Percentiles rank a stretch among this genome's conserved stretches.
phyloP scores from a whole-genome alignment of 108 stramenopile genomes.

The Fragilaria radians region DNA sequence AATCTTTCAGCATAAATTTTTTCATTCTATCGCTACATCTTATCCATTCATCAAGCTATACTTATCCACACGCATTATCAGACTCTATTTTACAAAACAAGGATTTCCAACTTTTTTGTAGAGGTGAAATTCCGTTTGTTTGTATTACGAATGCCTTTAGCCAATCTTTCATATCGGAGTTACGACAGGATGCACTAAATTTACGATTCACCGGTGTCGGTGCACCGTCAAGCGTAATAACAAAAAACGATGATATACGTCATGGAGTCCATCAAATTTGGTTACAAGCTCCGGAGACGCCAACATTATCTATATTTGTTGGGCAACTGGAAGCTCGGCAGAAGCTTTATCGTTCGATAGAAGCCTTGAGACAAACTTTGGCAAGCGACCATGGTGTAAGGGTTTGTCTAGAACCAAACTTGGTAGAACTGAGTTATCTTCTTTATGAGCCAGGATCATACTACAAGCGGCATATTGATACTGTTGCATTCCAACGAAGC shows the following conservation, averaged over 20 bases:
- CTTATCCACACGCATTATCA: too few species aligned
- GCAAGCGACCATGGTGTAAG: neutral
- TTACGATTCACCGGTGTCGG: neutral
- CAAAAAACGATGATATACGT: neutral
- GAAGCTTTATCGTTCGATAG: neutral
- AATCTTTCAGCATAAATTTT: too few species aligned
- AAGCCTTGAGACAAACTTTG: neutral
- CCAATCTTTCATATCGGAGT: neutral
- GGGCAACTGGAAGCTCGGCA: neutral
- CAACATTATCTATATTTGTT: neutral
- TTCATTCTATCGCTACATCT: too few species aligned
- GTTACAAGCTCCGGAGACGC: neutral
- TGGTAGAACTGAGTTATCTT: neutral
- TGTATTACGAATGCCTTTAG: neutral
- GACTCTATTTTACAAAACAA: too few species aligned
- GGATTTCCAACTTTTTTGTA: neutral
- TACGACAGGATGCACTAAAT: neutral
- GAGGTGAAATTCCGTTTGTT: neutral
- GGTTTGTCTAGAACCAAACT: neutral
- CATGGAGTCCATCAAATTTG: neutral
- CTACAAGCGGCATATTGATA: neutral
- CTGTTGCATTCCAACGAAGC: neutral
- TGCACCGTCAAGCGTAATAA: neutral
- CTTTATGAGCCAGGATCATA: neutral
- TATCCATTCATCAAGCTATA: too few species aligned